Base-by-base conservation (phyloP, 768 basidiomycete species). In the Lyophyllum semitale region DNA sequence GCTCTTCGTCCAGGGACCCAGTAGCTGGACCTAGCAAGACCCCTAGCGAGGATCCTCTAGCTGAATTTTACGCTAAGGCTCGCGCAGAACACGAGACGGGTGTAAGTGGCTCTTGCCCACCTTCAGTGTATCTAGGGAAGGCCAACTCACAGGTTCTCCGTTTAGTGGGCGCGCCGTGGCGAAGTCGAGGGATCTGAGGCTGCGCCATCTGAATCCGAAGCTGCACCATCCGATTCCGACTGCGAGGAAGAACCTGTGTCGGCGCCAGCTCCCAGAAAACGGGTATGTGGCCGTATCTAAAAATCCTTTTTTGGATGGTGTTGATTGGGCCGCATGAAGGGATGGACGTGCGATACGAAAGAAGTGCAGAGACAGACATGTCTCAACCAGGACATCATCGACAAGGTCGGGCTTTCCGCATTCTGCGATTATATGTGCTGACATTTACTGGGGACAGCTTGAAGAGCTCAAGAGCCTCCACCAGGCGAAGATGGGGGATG, bases 361-460 rank as follows among this genome's bases (percentile, higher is more conserved):
- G 73, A 73, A 25, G 63, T 55, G 1, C 68, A 63, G 53, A 61
- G 56, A 13, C 62, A 51, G 1, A 63, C 64, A 4, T 84, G 83
- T 54, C 74, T 75, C 3, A 93, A 93, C 63, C 86, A 91, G 66
- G 82, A 87, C 61, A 80, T 93, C 44, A 77, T 91, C 29, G 85
- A 87, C 63, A 90, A 89, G 78, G 90, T 84, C 58, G 23, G 65
- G 13, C 29, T 17, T 17, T 17, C 37, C 27, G 12, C n/a, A 55
- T 45, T 41, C 7, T 8, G 35, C 6, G 29, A 25, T 22, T n/a
- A 13, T 27, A n/a, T 8, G 26, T 2, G 12, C 37, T 38, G 4
- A 25, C 48, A 17, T 33, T 49, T 27, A 20, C 43, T 25, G 32
- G 42, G 25, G 43, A 7, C 63, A 93, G 91, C 73, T 93, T 12